phyloP scores from a whole-genome alignment of 768 basidiomycete species.

The Kwoniella bestiolae region DNA sequence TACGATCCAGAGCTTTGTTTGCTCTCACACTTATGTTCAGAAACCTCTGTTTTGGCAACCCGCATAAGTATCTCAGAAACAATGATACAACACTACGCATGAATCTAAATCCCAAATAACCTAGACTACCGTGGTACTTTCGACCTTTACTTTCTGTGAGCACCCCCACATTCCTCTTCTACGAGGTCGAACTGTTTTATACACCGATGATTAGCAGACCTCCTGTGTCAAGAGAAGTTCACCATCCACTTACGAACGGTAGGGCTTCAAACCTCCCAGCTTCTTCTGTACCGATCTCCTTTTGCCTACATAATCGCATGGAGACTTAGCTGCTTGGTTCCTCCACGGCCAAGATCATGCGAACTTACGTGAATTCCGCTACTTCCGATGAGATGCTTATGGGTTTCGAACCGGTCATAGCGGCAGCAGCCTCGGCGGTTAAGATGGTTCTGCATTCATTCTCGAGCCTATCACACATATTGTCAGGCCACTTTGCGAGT shows the following conservation, averaged over 20 bases:
- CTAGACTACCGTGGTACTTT: too few relatives aligned
- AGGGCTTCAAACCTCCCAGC: conserved; percentile 30
- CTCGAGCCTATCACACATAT: conserved; percentile 18
- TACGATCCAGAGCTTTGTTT: too few relatives aligned
- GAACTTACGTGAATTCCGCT: conserved; percentile 32
- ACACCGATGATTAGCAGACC: neutral
- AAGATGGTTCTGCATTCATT: conserved; percentile 31
- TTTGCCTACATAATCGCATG: conserved; percentile 2
- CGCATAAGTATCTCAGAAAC: too few relatives aligned
- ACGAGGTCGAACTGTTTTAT: conserved; percentile 29
- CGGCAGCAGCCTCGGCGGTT: conserved; percentile 27
- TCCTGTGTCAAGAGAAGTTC: neutral
- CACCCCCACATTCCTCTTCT: conserved; percentile 23
- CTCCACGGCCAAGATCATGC: neutral
- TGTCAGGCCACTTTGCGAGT: too few relatives aligned
- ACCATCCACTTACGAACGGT: conserved; percentile 22
- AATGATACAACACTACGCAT: neutral
- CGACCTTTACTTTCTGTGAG: conserved; percentile 16
- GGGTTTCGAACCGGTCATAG: conserved; percentile 20
- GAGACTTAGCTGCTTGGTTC: neutral
- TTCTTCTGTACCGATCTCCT: conserved; percentile 30
- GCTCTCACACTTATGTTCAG: too few relatives aligned
- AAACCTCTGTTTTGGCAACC: too few relatives aligned
- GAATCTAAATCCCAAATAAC: neutral
- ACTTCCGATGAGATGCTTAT: conserved; percentile 21